Evolutionary conservation across 345 rosid species (phyloP).

Genomic region (Citrus cavaleriei): DNA sequence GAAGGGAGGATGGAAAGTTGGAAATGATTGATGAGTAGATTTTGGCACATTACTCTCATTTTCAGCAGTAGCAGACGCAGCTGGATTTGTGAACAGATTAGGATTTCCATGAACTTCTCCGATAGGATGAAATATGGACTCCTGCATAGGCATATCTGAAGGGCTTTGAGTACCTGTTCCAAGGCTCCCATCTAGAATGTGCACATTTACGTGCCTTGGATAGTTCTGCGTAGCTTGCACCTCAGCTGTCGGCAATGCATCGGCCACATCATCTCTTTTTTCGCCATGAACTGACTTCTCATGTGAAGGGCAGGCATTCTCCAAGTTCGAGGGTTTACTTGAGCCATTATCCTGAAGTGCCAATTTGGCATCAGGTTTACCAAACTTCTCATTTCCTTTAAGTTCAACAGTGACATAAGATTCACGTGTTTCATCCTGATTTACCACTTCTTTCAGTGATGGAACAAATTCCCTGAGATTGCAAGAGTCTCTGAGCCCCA

Average conservation of each 20-base stretch:
- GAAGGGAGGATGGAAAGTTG: constrained; percentile 51
- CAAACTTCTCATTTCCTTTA: constrained; percentile 30
- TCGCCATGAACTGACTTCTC: constrained; percentile 35
- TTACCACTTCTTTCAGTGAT: constrained; percentile 39
- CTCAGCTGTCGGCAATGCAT: constrained; percentile 33
- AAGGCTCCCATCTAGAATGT: constrained; percentile 51
- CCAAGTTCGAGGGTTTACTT: constrained; percentile 41
- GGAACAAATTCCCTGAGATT: constrained; percentile 61
- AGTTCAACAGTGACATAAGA: constrained; percentile 26
- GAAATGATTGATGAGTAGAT: constrained; percentile 47
- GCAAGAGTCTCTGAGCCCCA: constrained; percentile 34
- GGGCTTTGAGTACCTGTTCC: constrained; percentile 44
- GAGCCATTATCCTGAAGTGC: constrained; percentile 43
- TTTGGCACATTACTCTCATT: constrained; percentile 37
- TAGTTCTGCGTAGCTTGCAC: constrained; percentile 52
- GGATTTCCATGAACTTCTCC: constrained; percentile 45
- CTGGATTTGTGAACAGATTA: constrained; percentile 36
- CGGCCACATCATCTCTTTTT: constrained; percentile 28
- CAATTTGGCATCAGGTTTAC: constrained; percentile 38
- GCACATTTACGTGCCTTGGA: constrained; percentile 69
- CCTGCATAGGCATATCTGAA: constrained; percentile 39
- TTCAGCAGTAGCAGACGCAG: constrained; percentile 55
- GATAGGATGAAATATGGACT: constrained; percentile 41
- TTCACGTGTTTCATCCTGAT: constrained; percentile 24
- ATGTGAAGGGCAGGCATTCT: constrained; percentile 29